Evolutionary conservation across 176 grass and related monocot genomes (phyloP).

Genomic region (Oropetium thomaeum): DNA sequence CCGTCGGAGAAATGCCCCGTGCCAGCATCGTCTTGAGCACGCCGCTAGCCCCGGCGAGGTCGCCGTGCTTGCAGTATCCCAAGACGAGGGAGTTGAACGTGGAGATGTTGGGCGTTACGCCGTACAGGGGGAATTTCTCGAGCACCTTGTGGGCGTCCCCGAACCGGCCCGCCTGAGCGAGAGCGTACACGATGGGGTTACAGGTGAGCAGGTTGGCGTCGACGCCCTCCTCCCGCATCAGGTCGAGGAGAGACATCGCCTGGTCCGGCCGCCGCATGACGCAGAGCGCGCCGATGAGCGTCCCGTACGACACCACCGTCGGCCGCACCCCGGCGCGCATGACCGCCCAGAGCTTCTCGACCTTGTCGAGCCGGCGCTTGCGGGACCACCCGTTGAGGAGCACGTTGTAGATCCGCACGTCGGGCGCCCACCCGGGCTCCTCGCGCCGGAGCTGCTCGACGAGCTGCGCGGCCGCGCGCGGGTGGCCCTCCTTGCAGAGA

Average conservation of each 20-base stretch:
- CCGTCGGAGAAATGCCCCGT: conserved; percentile 56
- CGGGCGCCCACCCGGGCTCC: conserved; percentile 20
- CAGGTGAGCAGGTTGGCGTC: conserved; percentile 59
- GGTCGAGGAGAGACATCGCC: conserved; percentile 48
- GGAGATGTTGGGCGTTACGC: conserved; percentile 61
- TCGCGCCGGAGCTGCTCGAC: conserved; percentile 38
- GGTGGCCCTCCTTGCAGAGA: conserved; percentile 76
- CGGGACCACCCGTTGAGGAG: conserved; percentile 77
- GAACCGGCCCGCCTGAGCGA: conserved; percentile 57
- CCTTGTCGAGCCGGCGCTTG: conserved; percentile 50
- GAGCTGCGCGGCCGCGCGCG: conserved; percentile 47
- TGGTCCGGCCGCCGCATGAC: conserved; percentile 62
- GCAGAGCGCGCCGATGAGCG: conserved; percentile 65
- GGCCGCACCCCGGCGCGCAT: conserved; percentile 57
- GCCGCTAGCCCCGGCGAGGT: conserved; percentile 57
- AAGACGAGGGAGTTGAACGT: conserved; percentile 79
- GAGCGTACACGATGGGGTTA: conserved; percentile 69
- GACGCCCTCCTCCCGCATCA: conserved; percentile 54
- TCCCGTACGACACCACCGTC: conserved; percentile 75
- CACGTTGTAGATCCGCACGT: conserved; percentile 63
- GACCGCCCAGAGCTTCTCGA: conserved; percentile 57
- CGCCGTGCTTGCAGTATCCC: conserved; percentile 65
- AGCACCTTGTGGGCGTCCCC: conserved; percentile 66
- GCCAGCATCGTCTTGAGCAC: conserved; percentile 68
- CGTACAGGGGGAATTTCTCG: conserved; percentile 80